Percentiles rank a stretch among this genome's conserved stretches.
Evolutionary conservation across 495 filamentous ascomycete genomes (phyloP).

Genomic region (Podospora appendiculata): DNA sequence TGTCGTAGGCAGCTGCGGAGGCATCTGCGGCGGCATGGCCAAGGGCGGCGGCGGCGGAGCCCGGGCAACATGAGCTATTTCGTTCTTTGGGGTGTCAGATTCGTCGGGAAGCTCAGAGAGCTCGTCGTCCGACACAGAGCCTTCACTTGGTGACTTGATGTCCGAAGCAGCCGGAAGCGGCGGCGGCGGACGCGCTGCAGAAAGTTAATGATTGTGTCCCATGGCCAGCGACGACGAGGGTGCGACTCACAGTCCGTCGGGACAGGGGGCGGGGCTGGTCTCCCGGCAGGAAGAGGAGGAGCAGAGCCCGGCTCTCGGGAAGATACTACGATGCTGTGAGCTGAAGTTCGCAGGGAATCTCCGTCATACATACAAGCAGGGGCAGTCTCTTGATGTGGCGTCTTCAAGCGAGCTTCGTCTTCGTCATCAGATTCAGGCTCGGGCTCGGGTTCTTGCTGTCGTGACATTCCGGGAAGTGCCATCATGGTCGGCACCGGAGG

Average conservation of each 20-base stretch:
- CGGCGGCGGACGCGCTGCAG: constrained; percentile 49
- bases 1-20: constrained; percentile 21
- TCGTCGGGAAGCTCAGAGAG: constrained; percentile 53
- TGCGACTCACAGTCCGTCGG: constrained; percentile 56
- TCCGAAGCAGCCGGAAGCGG: constrained; percentile 41
- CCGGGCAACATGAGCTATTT: constrained; percentile 25
- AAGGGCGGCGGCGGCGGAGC: constrained; percentile 42
- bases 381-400: constrained; percentile 28
- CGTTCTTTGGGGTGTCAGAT: constrained; percentile 30
- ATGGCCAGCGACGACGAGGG: constrained; percentile 2
- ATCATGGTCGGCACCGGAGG: constrained; percentile 69
- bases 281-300: constrained; percentile 55
- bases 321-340: constrained; percentile 30
- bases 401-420: constrained; percentile 28
- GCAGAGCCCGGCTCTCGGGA: constrained; percentile 27
- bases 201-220: constrained; percentile 26
- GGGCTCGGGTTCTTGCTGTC: constrained; percentile 18
- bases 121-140: constrained; percentile 92
- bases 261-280: constrained; percentile 62
- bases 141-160: constrained; percentile 59
- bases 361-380: constrained; percentile 40
- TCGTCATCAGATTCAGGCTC: constrained; percentile 27
- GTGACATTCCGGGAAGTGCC: constrained; percentile 64
- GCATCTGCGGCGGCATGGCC: constrained; percentile 15
- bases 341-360: constrained; percentile 11